These are phyloP conservation scores for Combretum micranthum DNA, from an alignment of 345 rosid genomes.

Conservation along the genomic window DNA sequence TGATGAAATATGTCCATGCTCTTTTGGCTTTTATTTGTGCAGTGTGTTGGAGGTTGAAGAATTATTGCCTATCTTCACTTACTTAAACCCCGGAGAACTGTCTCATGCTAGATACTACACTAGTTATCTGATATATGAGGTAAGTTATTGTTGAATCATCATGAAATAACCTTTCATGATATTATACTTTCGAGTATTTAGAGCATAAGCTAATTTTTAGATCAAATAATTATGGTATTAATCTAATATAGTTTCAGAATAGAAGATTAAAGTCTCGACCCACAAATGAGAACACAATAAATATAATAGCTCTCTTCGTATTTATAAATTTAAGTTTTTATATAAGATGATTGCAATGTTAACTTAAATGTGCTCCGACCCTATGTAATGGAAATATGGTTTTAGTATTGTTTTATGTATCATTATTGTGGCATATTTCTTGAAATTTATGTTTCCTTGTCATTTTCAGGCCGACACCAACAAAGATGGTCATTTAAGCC, in stretches of 20 bases:
- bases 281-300: too few species aligned
- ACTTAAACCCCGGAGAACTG: constrained; percentile 60
- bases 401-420: not conserved
- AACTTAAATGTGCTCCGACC: too few species aligned
- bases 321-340: too few species aligned
- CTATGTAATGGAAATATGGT: not conserved
- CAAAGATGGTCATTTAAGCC: constrained; percentile 42
- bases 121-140: constrained; percentile 44
- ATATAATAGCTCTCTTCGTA: too few species aligned
- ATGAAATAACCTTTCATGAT: not conserved
- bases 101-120: constrained; percentile 50
- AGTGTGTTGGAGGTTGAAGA: constrained; percentile 40
- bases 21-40: not conserved
- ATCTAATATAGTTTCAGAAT: too few species aligned
- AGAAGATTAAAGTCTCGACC: too few species aligned
- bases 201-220: too few species aligned
- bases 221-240: too few species aligned
- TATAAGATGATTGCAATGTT: too few species aligned
- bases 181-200: too few species aligned
- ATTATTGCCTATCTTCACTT: constrained; percentile 45
- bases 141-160: constrained; percentile 9
- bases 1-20: not conserved
- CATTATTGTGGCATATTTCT: not conserved
- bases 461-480: constrained; percentile 51
- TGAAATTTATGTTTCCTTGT: not conserved